Evolutionary conservation across 164 flowering plant species (phyloP).

Genomic region (Tinospora cordifolia): DNA sequence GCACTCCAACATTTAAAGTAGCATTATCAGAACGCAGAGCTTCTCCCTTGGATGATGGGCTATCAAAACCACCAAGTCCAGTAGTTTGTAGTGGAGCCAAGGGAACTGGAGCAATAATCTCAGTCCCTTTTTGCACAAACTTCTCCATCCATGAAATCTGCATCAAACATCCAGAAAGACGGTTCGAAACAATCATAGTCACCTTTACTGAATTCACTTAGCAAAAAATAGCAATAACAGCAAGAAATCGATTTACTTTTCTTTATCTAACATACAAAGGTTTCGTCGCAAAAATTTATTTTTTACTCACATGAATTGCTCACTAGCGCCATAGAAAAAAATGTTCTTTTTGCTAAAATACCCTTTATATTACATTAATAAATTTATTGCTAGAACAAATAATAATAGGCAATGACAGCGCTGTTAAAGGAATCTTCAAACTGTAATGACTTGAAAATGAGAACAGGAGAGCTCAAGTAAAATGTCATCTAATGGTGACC

Average conservation of each 20-base stretch:
- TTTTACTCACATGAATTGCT: too few species aligned
- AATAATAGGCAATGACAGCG: not conserved
- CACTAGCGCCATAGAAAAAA: too few species aligned
- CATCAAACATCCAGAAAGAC: conserved; percentile 10
- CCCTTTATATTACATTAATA: not conserved
- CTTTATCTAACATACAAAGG: not conserved
- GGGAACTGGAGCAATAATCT: conserved; percentile 96
- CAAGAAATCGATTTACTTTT: not conserved
- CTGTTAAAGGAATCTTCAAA: not conserved
- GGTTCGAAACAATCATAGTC: not conserved
- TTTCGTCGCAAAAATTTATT: too few species aligned
- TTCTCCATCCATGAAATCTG: conserved; percentile 99
- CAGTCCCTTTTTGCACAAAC: conserved; percentile 85
- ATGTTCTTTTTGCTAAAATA: not conserved
- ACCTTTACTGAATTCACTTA: not conserved
- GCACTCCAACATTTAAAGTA: conserved; percentile 83
- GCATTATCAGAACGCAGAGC: conserved; percentile 82
- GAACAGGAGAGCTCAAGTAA: not conserved
- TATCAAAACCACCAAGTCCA: conserved; percentile 96
- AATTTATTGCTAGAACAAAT: not conserved
- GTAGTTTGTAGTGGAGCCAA: conserved; percentile 87
- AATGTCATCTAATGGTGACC: not conserved
- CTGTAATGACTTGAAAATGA: not conserved
- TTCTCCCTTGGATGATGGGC: conserved; percentile 80
- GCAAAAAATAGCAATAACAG: too few species aligned